Evolutionary conservation across 1,139 yeast genomes (phyloP).

Genomic region (Hanseniaspora sp.): DNA sequence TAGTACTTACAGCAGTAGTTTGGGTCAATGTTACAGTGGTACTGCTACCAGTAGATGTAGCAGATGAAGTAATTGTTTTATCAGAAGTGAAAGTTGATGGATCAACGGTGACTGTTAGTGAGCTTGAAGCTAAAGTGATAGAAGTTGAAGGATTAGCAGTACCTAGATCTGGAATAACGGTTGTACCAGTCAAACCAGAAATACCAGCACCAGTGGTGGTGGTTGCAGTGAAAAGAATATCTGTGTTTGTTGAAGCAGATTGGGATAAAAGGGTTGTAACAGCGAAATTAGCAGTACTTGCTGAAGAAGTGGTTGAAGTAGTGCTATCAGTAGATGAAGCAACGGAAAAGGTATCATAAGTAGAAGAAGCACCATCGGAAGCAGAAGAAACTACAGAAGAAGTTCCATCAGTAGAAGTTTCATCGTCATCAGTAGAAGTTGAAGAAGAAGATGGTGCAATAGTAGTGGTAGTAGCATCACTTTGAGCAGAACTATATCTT

Average conservation of each 20-base stretch:
- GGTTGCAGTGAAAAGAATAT: slow-evolving; percentile 21
- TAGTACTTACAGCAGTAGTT: slow-evolving; percentile 10
- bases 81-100: slow-evolving; percentile 22
- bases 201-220: slow-evolving; percentile 17
- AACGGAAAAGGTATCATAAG: no score
- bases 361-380: no score
- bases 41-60: slow-evolving; percentile 1
- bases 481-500: no score
- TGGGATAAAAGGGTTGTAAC: slow-evolving; percentile 17
- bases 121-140: slow-evolving; percentile 20
- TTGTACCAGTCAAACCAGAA: slow-evolving; percentile 19
- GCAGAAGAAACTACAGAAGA: no score
- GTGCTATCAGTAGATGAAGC: background rate
- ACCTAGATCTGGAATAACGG: slow-evolving; percentile 19
- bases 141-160: slow-evolving; percentile 25
- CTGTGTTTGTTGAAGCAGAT: slow-evolving; percentile 23
- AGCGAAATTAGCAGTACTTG: background rate
- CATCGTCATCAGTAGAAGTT: no score
- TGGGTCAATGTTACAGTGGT: slow-evolving; percentile 2
- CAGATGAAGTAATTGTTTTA: slow-evolving; percentile 17
- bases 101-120: slow-evolving; percentile 22
- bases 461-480: background rate
- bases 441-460: background rate
- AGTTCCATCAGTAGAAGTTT: no score
- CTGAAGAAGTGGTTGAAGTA: background rate